A percentile compares a stretch with the other conserved stretches of the same genome.
Evolutionary conservation across 2,329 filamentous ascomycete genomes (phyloP).

Genomic region (Botrytis fragariae): DNA sequence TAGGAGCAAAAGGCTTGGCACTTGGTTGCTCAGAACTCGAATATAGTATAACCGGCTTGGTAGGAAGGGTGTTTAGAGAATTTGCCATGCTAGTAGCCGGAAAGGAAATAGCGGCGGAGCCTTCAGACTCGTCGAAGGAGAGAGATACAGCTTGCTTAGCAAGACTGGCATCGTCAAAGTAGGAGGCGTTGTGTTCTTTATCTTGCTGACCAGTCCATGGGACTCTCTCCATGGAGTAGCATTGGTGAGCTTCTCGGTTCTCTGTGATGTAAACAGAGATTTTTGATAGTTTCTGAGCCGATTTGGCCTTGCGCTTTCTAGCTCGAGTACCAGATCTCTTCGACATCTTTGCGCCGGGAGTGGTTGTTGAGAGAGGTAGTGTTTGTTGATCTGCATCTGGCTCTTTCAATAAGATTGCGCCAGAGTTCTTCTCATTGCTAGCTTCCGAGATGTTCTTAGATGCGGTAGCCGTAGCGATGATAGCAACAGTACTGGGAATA

Average conservation of each 20-base stretch:
- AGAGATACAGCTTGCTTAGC: neutral
- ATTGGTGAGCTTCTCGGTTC: neutral
- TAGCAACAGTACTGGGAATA: neutral
- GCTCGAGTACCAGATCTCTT: neutral
- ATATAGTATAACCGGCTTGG: neutral
- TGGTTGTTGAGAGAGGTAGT: neutral
- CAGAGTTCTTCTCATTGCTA: neutral
- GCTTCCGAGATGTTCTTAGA: neutral
- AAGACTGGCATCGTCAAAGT: neutral
- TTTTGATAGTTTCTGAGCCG: neutral
- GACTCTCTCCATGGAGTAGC: neutral
- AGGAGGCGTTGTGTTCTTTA: neutral
- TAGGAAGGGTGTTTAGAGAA: neutral
- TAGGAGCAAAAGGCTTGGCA: too few relatives aligned
- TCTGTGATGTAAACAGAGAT: neutral
- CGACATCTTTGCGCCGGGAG: neutral
- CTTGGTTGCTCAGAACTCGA: too few relatives aligned
- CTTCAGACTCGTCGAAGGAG: neutral
- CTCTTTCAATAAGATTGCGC: neutral
- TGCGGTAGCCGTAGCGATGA: neutral
- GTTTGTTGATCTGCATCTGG: neutral
- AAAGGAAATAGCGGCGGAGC: neutral
- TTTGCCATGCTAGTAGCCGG: neutral
- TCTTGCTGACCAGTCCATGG: neutral
- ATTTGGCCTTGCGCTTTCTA: neutral